Conservation (phyloP, 1,284 basidiomycete species). For the Puccinia polysora region DNA sequence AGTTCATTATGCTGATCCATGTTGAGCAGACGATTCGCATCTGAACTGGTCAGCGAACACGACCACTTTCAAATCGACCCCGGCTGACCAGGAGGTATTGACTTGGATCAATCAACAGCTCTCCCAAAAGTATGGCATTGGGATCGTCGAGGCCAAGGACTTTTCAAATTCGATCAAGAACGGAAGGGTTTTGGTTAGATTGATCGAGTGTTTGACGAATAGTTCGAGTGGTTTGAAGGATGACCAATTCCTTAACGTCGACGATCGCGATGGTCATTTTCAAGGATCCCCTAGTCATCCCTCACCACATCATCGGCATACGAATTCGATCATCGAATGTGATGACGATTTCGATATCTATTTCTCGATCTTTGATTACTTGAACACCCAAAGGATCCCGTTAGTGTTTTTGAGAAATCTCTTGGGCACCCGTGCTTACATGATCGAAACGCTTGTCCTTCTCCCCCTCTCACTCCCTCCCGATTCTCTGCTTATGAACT, state of each 20-base stretch:
- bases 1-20: no score
- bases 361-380: slow-evolving; percentile 26
- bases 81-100: slow-evolving; percentile 60
- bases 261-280: neutral
- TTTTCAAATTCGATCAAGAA: slow-evolving; percentile 48
- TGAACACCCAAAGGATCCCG: slow-evolving; percentile 32
- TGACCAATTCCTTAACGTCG: slow-evolving; percentile 40
- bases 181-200: slow-evolving; percentile 44
- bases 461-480: neutral
- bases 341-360: slow-evolving; percentile 45
- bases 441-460: neutral
- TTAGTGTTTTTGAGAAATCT: no score
- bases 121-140: slow-evolving; percentile 45
- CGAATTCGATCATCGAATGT: slow-evolving; percentile 42
- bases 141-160: neutral
- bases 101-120: slow-evolving; percentile 71
- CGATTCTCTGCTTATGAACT: neutral
- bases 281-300: no score
- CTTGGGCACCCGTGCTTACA: no score
- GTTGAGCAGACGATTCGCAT: no score
- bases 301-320: slow-evolving; percentile 21
- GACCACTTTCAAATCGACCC: no score
- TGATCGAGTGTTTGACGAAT: slow-evolving; percentile 34
- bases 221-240: slow-evolving; percentile 32
- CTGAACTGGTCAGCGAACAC: no score